A percentile compares a stretch with the other conserved stretches of the same genome.
Evolutionary conservation across 768 basidiomycete genomes (phyloP).

Genomic region (Leccinum boreale): DNA sequence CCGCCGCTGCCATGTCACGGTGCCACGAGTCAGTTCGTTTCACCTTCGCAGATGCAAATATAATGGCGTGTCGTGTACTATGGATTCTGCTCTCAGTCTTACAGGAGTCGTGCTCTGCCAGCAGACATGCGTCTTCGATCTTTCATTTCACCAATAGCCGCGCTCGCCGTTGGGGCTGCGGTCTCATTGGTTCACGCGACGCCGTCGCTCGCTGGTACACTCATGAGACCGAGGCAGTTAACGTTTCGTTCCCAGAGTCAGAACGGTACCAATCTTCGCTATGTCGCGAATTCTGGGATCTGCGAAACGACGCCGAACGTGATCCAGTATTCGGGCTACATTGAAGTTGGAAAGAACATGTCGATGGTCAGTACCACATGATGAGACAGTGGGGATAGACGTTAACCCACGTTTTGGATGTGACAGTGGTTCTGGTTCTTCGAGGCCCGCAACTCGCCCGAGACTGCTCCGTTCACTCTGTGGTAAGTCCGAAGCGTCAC

Average conservation of each 20-base stretch:
- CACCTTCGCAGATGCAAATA: not conserved
- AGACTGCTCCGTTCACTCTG: constrained; percentile 62
- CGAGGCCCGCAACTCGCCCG: constrained; percentile 55
- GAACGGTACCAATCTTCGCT: constrained; percentile 38
- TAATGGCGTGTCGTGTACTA: too few species aligned
- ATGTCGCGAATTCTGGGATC: constrained; percentile 55
- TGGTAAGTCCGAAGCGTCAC: constrained; percentile 38
- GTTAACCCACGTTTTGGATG: not conserved
- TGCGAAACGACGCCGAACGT: constrained; percentile 67
- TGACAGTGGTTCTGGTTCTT: constrained; percentile 75
- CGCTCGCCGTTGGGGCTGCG: not conserved
- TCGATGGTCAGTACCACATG: constrained; percentile 43
- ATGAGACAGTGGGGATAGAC: not conserved
- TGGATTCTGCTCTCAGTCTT: not conserved
- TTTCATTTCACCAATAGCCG: not conserved
- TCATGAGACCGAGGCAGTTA: not conserved
- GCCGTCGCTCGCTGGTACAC: not conserved
- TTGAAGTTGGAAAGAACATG: constrained; percentile 54
- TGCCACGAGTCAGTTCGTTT: too few species aligned
- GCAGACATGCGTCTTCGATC: constrained; percentile 14
- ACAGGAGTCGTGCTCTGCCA: not conserved
- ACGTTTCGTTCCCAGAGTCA: constrained; percentile 19
- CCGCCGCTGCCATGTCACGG: too few species aligned
- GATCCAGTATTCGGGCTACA: constrained; percentile 58
- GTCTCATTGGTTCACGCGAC: not conserved